A percentile compares a stretch with the other conserved stretches of the same genome.
Evolutionary conservation across 345 rosid species (phyloP).

Genomic region (Brassica rapa): DNA sequence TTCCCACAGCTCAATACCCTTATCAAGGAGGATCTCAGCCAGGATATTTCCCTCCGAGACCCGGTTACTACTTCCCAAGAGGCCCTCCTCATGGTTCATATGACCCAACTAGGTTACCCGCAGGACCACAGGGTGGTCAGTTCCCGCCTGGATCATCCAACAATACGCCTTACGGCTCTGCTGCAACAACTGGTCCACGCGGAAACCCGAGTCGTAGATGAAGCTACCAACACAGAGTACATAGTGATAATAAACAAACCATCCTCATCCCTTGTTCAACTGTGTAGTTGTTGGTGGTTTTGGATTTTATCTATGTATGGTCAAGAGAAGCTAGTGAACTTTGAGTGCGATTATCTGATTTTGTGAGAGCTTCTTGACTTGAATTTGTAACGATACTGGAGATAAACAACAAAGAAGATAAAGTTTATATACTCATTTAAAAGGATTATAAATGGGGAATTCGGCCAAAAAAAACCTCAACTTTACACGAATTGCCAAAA

Average conservation of each 20-base stretch:
- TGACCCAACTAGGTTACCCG: constrained; percentile 45
- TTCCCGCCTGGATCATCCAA: constrained; percentile 49
- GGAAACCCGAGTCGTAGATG: constrained; percentile 65
- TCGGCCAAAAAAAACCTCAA: too few species aligned
- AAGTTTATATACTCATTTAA: too few species aligned
- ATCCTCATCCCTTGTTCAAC: neutral
- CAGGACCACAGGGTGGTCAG: constrained; percentile 43
- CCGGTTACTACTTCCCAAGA: constrained; percentile 47
- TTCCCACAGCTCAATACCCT: constrained; percentile 36
- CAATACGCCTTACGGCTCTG: constrained; percentile 55
- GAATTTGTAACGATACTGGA: too few species aligned
- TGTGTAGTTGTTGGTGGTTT: neutral
- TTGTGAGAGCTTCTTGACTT: neutral
- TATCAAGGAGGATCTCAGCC: constrained; percentile 59
- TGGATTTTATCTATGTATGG: neutral
- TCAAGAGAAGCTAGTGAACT: neutral
- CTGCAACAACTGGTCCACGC: constrained; percentile 62
- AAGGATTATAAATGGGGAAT: too few species aligned
- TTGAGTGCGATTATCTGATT: neutral
- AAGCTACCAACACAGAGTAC: constrained; percentile 21
- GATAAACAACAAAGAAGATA: too few species aligned
- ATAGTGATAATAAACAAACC: constrained; percentile 1
- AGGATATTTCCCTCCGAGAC: constrained; percentile 53
- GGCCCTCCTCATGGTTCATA: constrained; percentile 36
- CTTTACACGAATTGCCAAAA: too few species aligned